Base-by-base conservation (phyloP, 2,329 filamentous ascomycete species). In the Aspergillus neoniger region DNA sequence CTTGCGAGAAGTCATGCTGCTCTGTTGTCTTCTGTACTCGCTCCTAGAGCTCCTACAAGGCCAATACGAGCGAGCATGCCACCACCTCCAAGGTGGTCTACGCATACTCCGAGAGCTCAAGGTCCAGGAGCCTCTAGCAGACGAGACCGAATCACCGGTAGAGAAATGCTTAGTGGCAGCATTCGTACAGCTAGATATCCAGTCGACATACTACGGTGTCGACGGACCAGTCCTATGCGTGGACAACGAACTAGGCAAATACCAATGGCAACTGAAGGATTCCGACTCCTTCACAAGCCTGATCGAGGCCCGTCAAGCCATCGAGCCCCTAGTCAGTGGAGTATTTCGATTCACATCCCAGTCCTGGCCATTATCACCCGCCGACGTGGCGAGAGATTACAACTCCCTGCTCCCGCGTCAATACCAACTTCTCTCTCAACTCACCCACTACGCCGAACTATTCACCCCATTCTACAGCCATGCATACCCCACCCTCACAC, bases 21-120 rank as follows among this genome's bases (percentile, higher is more conserved):
- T 59, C 2, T 59, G 58, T 17, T 59, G 58, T n/a, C 32, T 59
- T 1, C 21, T 59, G 8, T 59, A 56, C 15, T 44, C 55, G 7
- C 23, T 55, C 5, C n/a, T 48, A 6, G 58, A 59, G 28, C 38
- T 59, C 1, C 7, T 55, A 4, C 51, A 48, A 1, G 58, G 52
- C 0, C 44, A 39, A 14, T 59, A 59, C 15, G 58, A 55, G n/a
- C 44, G 53, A 6, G 58, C 52, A 14, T 59, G 54, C 17, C 58
- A 21, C 28, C 58, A 59, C 14, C 44, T 59, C 9, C 19, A 55
- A 7, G 43, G 58, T n/a, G 58, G 58, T 2, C 23, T 59, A 3
- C 28, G 19, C 2, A 56, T 59, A 1, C 23, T 59, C 8, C 10
- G 48, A 3, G 43, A 56, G 32, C 43, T 49, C 7, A 59, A 55